Evolutionary conservation across 306 rosid genomes (phyloP).

Genomic region (Glycyrrhiza uralensis): DNA sequence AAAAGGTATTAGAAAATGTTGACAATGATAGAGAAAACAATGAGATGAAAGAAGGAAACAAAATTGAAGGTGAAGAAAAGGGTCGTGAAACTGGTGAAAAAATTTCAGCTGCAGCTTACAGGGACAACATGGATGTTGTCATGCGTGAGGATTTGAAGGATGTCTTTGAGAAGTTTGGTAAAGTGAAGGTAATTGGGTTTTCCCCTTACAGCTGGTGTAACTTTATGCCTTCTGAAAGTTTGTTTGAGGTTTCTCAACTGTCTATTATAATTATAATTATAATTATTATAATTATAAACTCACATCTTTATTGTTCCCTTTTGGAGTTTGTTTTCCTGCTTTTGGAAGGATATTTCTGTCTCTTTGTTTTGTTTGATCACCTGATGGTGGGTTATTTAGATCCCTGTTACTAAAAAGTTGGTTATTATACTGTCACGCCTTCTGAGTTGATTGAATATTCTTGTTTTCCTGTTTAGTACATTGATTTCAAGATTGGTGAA

Average conservation of each 20-base stretch:
- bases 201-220: not conserved
- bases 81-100: constrained; percentile 41
- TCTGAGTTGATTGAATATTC: not conserved
- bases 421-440: not conserved
- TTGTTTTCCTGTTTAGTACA: constrained; percentile 42
- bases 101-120: constrained; percentile 41
- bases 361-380: not conserved
- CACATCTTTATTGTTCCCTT: no score
- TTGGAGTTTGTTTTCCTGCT: no score
- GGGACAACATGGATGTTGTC: constrained; percentile 70
- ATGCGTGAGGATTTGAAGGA: constrained; percentile 80
- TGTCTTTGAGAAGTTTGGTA: constrained; percentile 69
- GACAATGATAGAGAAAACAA: constrained; percentile 32
- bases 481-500: constrained; percentile 87
- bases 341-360: no score
- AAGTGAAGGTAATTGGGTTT: constrained; percentile 55
- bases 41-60: constrained; percentile 35
- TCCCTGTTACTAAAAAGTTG: not conserved
- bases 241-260: not conserved
- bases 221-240: not conserved
- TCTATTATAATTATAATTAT: no score
- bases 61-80: constrained; percentile 44
- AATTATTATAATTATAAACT: no score
- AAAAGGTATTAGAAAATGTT: constrained; percentile 25
- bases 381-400: not conserved